Percentiles rank a stretch among this genome's conserved stretches.
These are phyloP conservation scores for Magnusiomyces sp. DNA, from an alignment of 1,139 yeast genomes.

Conservation along the genomic window DNA sequence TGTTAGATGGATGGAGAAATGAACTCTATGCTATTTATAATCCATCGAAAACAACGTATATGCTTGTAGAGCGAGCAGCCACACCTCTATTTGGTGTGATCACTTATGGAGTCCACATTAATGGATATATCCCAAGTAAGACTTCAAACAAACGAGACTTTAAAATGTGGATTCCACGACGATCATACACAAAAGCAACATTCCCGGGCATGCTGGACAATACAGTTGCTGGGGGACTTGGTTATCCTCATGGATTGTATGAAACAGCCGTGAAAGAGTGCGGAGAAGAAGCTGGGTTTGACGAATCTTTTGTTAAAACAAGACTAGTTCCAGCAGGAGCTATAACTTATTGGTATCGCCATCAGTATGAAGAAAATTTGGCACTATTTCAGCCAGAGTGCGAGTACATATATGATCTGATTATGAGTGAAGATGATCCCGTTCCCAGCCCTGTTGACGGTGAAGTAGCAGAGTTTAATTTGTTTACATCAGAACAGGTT, in stretches of 20 bases:
- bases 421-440: constrained; percentile 39
- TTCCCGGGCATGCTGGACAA: constrained; percentile 89
- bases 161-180: constrained; percentile 79
- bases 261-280: constrained; percentile 84
- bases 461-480: constrained; percentile 13
- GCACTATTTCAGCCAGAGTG: constrained; percentile 81
- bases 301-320: constrained; percentile 40
- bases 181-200: constrained; percentile 71
- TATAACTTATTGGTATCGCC: constrained; percentile 52
- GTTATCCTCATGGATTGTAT: constrained; percentile 63
- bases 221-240: constrained; percentile 92
- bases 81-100: constrained; percentile 76
- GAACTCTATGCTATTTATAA: constrained; percentile 71
- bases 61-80: constrained; percentile 70
- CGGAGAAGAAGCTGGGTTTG: constrained; percentile 83
- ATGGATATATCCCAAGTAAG: constrained; percentile 56
- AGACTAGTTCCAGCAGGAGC: constrained; percentile 52
- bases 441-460: constrained; percentile 47
- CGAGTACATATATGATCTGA: constrained; percentile 68
- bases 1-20: constrained; percentile 73
- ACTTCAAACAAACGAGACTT: constrained; percentile 30
- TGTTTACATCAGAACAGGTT: constrained; percentile 38
- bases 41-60: constrained; percentile 47
- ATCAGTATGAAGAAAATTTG: constrained; percentile 13
- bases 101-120: constrained; percentile 84